Evolutionary conservation across 306 rosid species (phyloP).

Genomic region (Trichosanthes cucumerina): DNA sequence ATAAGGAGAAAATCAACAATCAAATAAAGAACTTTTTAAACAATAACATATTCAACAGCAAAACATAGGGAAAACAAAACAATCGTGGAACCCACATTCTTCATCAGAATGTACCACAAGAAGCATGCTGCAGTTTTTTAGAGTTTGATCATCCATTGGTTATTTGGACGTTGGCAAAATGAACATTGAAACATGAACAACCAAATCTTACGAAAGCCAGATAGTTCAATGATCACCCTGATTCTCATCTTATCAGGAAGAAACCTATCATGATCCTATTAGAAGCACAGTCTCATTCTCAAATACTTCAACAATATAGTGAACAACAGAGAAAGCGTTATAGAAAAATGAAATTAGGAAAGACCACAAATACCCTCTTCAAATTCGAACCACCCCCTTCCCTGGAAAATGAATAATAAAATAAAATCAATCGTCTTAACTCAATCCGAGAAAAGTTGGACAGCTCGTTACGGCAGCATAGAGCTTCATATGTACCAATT

Average conservation of each 20-base stretch:
- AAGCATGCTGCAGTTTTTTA: background rate
- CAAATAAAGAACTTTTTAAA: background rate
- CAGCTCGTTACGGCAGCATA: background rate
- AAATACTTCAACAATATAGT: background rate
- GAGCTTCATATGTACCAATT: background rate
- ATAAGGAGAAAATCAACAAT: background rate
- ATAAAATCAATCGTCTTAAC: background rate
- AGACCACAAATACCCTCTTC: background rate
- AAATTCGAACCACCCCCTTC: background rate
- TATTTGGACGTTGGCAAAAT: background rate
- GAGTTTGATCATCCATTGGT: background rate
- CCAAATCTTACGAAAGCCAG: background rate
- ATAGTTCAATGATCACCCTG: background rate
- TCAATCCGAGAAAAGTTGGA: background rate
- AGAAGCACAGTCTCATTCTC: background rate
- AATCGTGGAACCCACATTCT: constrained; percentile 2
- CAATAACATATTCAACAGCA: background rate
- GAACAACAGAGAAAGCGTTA: background rate
- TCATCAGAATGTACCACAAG: background rate
- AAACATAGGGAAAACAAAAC: background rate
- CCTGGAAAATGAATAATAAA: background rate
- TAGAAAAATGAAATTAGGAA: background rate
- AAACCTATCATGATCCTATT: background rate
- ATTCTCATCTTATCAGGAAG: background rate
- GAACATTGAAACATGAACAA: background rate